phyloP scores from a whole-genome alignment of 148 eudicot species.

The Vaccinium vitisidaea region DNA sequence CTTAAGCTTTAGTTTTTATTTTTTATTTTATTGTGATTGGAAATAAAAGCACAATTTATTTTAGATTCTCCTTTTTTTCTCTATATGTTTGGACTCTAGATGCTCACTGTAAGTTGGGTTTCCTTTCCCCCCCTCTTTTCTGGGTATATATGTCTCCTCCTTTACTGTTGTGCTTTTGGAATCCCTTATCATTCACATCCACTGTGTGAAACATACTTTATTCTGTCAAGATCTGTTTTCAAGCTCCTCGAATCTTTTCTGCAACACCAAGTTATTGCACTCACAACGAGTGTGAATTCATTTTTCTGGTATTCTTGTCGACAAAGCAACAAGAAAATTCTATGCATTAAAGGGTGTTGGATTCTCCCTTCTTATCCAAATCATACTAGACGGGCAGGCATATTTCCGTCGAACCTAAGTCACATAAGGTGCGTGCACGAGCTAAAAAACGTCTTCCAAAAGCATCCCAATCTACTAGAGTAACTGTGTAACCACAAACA shows the following conservation, averaged over 20 bases:
- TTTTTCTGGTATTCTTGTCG: background rate
- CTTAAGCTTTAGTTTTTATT: background rate
- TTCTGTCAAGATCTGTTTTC: slow-evolving; percentile 6
- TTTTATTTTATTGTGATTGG: background rate
- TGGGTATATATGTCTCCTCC: background rate
- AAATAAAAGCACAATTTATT: background rate
- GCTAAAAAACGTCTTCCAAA: too few species aligned
- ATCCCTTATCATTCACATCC: background rate
- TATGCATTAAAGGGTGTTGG: background rate
- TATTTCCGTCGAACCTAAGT: background rate
- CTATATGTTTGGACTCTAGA: slow-evolving; percentile 20
- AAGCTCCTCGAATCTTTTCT: background rate
- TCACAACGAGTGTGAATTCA: background rate
- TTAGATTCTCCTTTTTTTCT: background rate
- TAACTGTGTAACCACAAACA: background rate
- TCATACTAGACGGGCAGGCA: background rate
- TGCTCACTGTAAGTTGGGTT: slow-evolving; percentile 19
- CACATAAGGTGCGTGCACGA: too few species aligned
- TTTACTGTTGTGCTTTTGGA: slow-evolving; percentile 14
- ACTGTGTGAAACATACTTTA: background rate
- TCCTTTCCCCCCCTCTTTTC: slow-evolving; percentile 2
- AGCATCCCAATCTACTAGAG: too few species aligned
- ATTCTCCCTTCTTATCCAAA: background rate
- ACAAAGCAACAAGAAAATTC: background rate
- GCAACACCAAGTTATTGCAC: background rate